phyloP scores from a whole-genome alignment of 2,329 filamentous ascomycete species.

The Nothophoma quercina region DNA sequence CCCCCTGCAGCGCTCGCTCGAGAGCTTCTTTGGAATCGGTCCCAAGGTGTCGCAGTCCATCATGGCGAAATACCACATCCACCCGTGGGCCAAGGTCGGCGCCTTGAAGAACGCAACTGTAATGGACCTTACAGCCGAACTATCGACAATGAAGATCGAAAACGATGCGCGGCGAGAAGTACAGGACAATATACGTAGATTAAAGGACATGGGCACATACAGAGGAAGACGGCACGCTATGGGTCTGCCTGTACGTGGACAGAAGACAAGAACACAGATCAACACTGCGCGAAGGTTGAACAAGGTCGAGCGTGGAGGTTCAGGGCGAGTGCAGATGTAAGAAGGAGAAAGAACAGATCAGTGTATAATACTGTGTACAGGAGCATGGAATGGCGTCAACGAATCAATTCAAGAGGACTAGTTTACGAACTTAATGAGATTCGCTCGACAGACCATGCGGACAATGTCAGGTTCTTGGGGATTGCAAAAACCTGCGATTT shows the following conservation, averaged over 20 bases:
- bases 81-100: slow-evolving; percentile 81
- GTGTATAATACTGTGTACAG: slow-evolving; percentile 41
- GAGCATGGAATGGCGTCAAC: slow-evolving; percentile 22
- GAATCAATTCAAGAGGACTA: slow-evolving; percentile 3
- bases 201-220: slow-evolving; percentile 92
- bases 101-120: slow-evolving; percentile 77
- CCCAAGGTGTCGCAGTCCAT: slow-evolving; percentile 66
- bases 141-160: slow-evolving; percentile 93
- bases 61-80: slow-evolving; percentile 88
- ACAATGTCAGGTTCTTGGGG: no score
- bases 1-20: slow-evolving; percentile 70
- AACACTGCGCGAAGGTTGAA: slow-evolving; percentile 67
- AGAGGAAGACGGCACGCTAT: slow-evolving; percentile 91
- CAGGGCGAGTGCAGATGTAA: slow-evolving; percentile 41
- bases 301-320: slow-evolving; percentile 61
- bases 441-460: no score
- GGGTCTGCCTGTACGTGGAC: slow-evolving; percentile 88
- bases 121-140: slow-evolving; percentile 80
- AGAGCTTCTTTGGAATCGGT: slow-evolving; percentile 47
- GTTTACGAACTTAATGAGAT: neutral
- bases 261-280: slow-evolving; percentile 82
- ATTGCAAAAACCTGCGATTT: no score
- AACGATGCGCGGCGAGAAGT: slow-evolving; percentile 82
- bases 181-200: slow-evolving; percentile 81
- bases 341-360: slow-evolving; percentile 1